Evolutionary conservation across 2,329 filamentous ascomycete genomes (phyloP), one percentile per base, ranked within the genome.

Genomic region (Rhynchosporium secalis): DNA sequence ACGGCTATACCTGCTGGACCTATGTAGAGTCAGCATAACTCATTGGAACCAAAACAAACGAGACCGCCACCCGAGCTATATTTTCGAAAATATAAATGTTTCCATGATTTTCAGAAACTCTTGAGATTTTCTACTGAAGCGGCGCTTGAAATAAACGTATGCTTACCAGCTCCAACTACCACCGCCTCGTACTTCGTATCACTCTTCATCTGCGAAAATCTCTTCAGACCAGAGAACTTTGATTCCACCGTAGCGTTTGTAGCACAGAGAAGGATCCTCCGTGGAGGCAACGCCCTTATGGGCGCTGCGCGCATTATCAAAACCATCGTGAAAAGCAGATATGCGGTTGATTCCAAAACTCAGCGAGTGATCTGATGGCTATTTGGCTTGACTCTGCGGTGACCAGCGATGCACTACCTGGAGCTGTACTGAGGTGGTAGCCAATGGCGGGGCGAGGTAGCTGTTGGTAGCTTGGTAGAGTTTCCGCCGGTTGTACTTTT

Each of bases 1-100:
- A 80, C 81, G 3, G 83, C 84, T 60, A 87, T 79, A 61, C 85
- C 85, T 48, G 81, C 82, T 3, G 83, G 81, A 15, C 84, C 84
- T 59, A 41, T 5, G 15, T 3, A 45, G 36, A 9, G 57, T 59
- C 15, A 59, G 57, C 40, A 33, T 41, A 9, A 15, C 8, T 29
- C 2, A 33, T 12, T 54, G 7, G 28, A 20, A 29, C 38, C 33
- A 1, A 20, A 20, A 20, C 15, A 29, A 13, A 3, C 7, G 33
- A 28, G 13, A 40, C 20, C 20, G 12, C 36, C 8, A 8, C 28
- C 28, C 20, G 8, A 52, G 31, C 10, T 12, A 10, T 28, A 12
- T 12, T 12, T 7, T 8, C 12, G 38, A 15, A 38, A 49, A 12
- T 13, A 38, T 13, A 38, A 33, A 8, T 28, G 1, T 13, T 6